phyloP scores from a whole-genome alignment of 345 rosid genomes.

The Streptanthus diversifolius region DNA sequence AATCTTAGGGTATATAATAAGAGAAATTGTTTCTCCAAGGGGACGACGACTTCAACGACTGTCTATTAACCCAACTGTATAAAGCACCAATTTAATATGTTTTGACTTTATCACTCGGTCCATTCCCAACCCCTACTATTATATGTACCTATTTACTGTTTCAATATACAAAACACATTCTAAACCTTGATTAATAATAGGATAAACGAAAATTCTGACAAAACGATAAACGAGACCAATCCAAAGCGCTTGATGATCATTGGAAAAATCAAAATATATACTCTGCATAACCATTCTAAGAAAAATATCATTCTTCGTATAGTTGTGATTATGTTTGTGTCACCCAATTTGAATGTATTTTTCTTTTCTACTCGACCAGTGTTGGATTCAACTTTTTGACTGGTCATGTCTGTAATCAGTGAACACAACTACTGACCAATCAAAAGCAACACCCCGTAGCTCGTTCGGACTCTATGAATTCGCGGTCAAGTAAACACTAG shows the following conservation, averaged over 20 bases:
- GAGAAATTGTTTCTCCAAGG: slow-evolving; percentile 9
- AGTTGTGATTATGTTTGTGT: not conserved
- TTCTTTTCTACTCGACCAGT: not conserved
- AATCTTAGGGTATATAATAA: not conserved
- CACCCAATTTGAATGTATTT: not conserved
- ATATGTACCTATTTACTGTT: too few species aligned
- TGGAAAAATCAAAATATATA: too few species aligned
- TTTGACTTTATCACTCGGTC: slow-evolving; percentile 11
- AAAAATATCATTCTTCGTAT: too few species aligned
- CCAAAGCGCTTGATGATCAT: not conserved
- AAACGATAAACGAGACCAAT: not conserved
- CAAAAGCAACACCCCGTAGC: not conserved
- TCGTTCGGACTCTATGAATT: not conserved
- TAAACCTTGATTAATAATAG: not conserved
- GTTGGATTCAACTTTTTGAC: not conserved
- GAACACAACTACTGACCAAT: not conserved
- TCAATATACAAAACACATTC: too few species aligned
- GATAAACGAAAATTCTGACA: not conserved
- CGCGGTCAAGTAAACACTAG: not conserved
- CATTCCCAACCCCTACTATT: too few species aligned
- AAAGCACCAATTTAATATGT: not conserved
- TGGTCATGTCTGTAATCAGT: not conserved
- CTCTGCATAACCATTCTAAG: too few species aligned
- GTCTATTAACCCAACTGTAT: slow-evolving; percentile 5
- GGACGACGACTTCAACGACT: slow-evolving; percentile 22